Evolutionary conservation across 192 early-diverging fungal species (phyloP), one percentile per base, ranked within the genome.

Genomic region (Coemansia asiatica): DNA sequence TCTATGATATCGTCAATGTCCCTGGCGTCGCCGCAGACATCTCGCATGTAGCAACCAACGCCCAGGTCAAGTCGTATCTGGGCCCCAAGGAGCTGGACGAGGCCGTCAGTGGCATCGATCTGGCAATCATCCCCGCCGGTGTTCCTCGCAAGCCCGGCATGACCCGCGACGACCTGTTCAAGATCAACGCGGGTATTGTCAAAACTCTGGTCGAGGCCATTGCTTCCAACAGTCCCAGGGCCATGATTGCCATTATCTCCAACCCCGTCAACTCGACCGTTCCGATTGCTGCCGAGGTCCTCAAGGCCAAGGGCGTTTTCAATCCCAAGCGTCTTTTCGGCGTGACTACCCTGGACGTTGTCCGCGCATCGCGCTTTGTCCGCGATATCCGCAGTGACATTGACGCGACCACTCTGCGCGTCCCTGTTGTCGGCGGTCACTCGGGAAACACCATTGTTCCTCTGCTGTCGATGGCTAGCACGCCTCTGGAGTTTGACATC

Each of bases 221-320:
- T 59, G 95, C 94, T 31, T 82, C 86, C 80, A 66, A 87, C 83
- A 87, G 89, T 68, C 94, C 95, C 64, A 89, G 91, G 68, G 95
- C 94, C 50, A 85, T 92, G 82, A 66, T 79, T 19, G 84, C 91
- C 56, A 85, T 98, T 76, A 98, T 98, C 73, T 89, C 95, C 67
- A 98, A 98, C 90, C 95, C 95, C 47, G 95, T 98, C 71, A 98
- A 98, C 88, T 96, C 94, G 40, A 98, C 94, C 23, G 95, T 98
- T 48, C 94, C 95, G 54, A 96, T 98, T 69, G 89, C 95, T 61
- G 91, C 91, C 62, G 94, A 98, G 83, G 90, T 94, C 40, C 87
- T 95, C 76, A 98, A 98, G 88, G 86, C 92, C 80, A 80, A 83
- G 64, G 87, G 87, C 70, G 92, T 92, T 63, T 98, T 91, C 80